Evolutionary conservation across 192 early-diverging fungal species (phyloP), one percentile per base, ranked within the genome.

Genomic region (Coemansia sp.): DNA sequence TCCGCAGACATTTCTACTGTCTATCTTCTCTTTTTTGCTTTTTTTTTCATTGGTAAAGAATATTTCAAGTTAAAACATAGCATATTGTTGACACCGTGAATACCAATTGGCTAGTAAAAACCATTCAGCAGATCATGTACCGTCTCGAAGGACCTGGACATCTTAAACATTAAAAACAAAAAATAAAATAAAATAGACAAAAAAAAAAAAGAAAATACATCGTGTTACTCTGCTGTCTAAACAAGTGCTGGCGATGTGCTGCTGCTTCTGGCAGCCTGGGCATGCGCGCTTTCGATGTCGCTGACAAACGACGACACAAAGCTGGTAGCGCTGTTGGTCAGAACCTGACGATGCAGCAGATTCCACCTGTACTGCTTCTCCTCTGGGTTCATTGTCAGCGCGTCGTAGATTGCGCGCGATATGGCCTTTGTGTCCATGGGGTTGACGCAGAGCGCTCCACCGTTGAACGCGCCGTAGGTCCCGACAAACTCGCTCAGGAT

Each of bases 401-500:
- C 96, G 37, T 95, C 94, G 74, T 95, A 88, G 75, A 98, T 94
- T 7, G 95, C 94, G 62, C 90, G 81, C 7, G 95, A 93, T 6
- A 95, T 93, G 56, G 95, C 94, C 77, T 83, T 72, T 52, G 91
- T 93, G 78, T 99, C 95, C 96, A 96, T 98, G 18, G 97, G 97
- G 75, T 99, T 99, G n/a, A 99, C 92, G 14, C 94, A 84, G 20
- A 95, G 75, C 38, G 91, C 91, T 2, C 87, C 89, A 20, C 92
- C 93, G 48, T 92, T 91, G 34, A 97, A 88, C 12, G 91, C 90
- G 53, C 96, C 96, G 62, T 94, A 95, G 0, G 96, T 97, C 38
- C 97, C 97, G 20, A 96, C 93, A 87, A 99, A 99, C 87, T 99
- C 97, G 71, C 93, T 95, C 9, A 99, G 86, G 58, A 99, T 90